Conservation (phyloP, 1,284 basidiomycete species). For the Apiotrichum sp. region DNA sequence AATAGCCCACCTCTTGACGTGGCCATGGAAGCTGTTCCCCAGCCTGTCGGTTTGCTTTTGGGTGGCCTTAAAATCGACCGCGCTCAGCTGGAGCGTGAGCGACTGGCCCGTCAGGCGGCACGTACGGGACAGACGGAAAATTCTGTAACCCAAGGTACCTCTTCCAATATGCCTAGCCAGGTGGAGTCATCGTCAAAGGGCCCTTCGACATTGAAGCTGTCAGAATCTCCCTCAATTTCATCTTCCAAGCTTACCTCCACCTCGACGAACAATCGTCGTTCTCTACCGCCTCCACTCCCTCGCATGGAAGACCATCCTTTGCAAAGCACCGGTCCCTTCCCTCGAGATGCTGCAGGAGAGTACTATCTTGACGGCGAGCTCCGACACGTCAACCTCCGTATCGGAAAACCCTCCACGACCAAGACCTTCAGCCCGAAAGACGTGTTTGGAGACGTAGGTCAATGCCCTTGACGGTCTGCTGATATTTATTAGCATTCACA, state of each 20-base stretch:
- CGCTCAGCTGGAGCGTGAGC: slow-evolving; percentile 39
- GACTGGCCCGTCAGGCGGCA: slow-evolving; percentile 35
- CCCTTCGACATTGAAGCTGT: not conserved
- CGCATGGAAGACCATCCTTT: slow-evolving; percentile 25
- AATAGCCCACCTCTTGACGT: too few species aligned
- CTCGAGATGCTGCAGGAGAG: slow-evolving; percentile 38
- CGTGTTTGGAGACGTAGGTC: slow-evolving; percentile 35
- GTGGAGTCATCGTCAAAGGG: not conserved
- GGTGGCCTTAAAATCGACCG: slow-evolving; percentile 25
- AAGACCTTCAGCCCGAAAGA: slow-evolving; percentile 25
- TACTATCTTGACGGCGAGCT: slow-evolving; percentile 41
- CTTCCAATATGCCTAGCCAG: not conserved
- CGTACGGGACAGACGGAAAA: not conserved
- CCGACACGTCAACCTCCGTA: slow-evolving; percentile 26
- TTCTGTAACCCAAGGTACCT: not conserved
- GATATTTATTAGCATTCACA: slow-evolving; percentile 31
- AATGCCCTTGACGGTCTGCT: too few species aligned
- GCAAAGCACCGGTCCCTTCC: slow-evolving; percentile 25
- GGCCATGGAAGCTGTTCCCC: not conserved
- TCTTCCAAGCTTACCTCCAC: not conserved
- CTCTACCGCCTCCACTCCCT: not conserved
- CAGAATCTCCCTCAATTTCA: not conserved
- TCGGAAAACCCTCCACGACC: slow-evolving; percentile 19
- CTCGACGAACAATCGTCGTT: not conserved
- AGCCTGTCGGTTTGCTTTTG: not conserved